These are phyloP conservation scores for Fraxinus platypoda DNA, from an alignment of 305 asterid genomes.

Conservation along the genomic window DNA sequence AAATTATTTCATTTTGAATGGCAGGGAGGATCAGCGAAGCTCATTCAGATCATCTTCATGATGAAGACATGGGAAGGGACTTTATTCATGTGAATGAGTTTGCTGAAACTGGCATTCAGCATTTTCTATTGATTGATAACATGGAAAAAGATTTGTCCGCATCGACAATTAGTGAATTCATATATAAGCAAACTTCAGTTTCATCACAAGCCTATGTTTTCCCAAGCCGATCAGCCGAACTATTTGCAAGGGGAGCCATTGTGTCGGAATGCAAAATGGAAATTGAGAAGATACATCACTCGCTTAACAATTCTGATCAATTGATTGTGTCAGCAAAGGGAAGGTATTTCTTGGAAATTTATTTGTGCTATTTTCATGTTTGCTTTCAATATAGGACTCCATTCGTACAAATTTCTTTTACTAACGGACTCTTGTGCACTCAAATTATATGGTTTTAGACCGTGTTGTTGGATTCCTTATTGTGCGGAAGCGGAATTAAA, in stretches of 20 bases:
- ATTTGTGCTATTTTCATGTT: neutral
- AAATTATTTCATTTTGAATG: neutral
- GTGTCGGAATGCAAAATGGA: slow-evolving; percentile 38
- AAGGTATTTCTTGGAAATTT: slow-evolving; percentile 39
- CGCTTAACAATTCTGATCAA: slow-evolving; percentile 43
- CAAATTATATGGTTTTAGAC: neutral
- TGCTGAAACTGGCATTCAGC: neutral
- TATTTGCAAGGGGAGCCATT: slow-evolving; percentile 50
- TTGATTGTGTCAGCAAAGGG: slow-evolving; percentile 55
- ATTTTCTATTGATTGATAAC: slow-evolving; percentile 24
- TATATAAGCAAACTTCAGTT: slow-evolving; percentile 32
- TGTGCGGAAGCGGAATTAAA: neutral
- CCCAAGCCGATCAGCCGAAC: slow-evolving; percentile 27
- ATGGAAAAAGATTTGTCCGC: slow-evolving; percentile 52
- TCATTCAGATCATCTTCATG: neutral
- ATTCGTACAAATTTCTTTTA: neutral
- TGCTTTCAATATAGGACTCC: neutral
- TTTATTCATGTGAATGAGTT: neutral
- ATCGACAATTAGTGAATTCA: slow-evolving; percentile 39
- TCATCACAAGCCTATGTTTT: neutral
- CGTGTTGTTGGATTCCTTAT: neutral
- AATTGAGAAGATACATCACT: slow-evolving; percentile 32
- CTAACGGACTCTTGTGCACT: neutral
- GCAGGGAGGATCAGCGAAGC: neutral
- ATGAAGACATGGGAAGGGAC: neutral